Conservation (phyloP, 2,329 filamentous ascomycete genomes). For the Verticillium dahliae region DNA sequence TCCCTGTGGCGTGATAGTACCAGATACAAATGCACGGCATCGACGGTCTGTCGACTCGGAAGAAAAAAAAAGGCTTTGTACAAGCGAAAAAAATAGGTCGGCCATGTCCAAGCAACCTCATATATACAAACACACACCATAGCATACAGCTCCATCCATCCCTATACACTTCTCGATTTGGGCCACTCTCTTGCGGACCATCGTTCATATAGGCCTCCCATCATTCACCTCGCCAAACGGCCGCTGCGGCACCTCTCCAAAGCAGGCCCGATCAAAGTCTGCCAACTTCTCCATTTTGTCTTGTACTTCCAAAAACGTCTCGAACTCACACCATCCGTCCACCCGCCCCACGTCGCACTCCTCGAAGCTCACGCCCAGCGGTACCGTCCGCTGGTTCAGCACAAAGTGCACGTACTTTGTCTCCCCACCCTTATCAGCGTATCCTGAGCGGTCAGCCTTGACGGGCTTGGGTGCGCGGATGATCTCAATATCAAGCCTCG, state of each 20-base stretch:
- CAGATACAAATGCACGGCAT: too few species aligned
- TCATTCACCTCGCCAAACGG: slow-evolving; percentile 32
- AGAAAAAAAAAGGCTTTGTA: too few species aligned
- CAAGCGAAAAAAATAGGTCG: too few species aligned
- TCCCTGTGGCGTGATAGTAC: too few species aligned
- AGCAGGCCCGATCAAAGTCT: slow-evolving; percentile 60
- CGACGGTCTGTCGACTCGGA: too few species aligned
- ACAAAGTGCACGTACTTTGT: slow-evolving; percentile 70
- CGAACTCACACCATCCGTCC: slow-evolving; percentile 73
- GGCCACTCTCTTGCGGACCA: too few species aligned
- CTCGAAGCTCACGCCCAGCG: slow-evolving; percentile 58
- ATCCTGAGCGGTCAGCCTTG: slow-evolving; percentile 45
- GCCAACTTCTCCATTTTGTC: slow-evolving; percentile 51
- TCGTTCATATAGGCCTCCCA: slow-evolving; percentile 20
- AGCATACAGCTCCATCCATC: too few species aligned
- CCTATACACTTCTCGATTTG: background rate
- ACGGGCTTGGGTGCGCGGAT: slow-evolving; percentile 63
- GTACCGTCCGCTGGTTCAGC: slow-evolving; percentile 67
- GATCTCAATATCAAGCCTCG: slow-evolving; percentile 66
- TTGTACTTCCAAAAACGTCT: slow-evolving; percentile 59
- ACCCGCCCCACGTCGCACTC: slow-evolving; percentile 55
- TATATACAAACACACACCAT: too few species aligned
- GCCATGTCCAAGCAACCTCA: too few species aligned
- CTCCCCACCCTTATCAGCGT: slow-evolving; percentile 39
- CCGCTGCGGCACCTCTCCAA: slow-evolving; percentile 38